These are phyloP conservation scores for Calophaca sinica DNA, from an alignment of 306 rosid genomes.

Conservation along the genomic window DNA sequence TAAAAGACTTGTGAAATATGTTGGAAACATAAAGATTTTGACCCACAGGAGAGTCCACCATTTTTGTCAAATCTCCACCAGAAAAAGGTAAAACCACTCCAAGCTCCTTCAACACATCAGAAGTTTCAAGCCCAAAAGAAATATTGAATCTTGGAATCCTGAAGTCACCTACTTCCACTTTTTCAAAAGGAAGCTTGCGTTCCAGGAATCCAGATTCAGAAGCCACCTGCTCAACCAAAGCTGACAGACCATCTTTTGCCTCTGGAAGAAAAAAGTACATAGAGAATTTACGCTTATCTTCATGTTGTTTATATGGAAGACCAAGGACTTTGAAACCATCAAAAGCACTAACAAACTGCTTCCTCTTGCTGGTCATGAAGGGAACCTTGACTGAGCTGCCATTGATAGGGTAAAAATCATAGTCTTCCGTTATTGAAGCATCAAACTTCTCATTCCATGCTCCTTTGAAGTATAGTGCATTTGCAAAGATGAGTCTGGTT, in stretches of 20 bases:
- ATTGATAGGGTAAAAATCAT: constrained; percentile 66
- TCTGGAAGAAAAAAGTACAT: constrained; percentile 84
- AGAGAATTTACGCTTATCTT: constrained; percentile 67
- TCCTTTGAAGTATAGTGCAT: constrained; percentile 88
- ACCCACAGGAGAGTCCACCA: constrained; percentile 65
- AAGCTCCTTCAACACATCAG: constrained; percentile 57
- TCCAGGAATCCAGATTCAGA: constrained; percentile 66
- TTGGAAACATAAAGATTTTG: constrained; percentile 58
- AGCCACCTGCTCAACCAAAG: constrained; percentile 66
- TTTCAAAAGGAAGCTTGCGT: constrained; percentile 53
- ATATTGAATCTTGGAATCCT: constrained; percentile 79
- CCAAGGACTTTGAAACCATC: constrained; percentile 75
- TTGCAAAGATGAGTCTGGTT: constrained; percentile 70
- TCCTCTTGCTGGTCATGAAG: constrained; percentile 71
- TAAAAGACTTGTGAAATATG: constrained; percentile 69
- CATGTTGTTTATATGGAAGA: constrained; percentile 70
- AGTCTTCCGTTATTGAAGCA: constrained; percentile 60
- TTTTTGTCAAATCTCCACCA: constrained; percentile 66
- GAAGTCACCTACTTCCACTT: constrained; percentile 66
- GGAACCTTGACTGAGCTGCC: constrained; percentile 71
- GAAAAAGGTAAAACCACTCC: constrained; percentile 76
- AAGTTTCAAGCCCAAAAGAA: constrained; percentile 71
- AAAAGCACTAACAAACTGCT: constrained; percentile 56
- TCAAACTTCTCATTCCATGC: constrained; percentile 71
- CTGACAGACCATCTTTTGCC: constrained; percentile 65